These are phyloP conservation scores for Nemania bipapillata DNA, from an alignment of 2,329 filamentous ascomycete species.

Conservation along the genomic window DNA sequence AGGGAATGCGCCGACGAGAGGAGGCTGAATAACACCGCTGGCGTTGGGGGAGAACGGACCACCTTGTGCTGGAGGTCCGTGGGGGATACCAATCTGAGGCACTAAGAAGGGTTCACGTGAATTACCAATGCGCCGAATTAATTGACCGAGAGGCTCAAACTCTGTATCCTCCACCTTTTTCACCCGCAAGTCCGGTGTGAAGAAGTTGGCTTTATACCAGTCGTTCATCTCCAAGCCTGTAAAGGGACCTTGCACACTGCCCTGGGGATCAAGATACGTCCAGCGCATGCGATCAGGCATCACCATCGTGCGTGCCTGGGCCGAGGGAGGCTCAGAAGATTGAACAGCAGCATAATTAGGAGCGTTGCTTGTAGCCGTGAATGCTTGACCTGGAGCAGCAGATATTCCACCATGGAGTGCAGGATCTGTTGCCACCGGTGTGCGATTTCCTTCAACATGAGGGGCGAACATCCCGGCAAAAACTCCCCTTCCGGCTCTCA, in stretches of 20 bases:
- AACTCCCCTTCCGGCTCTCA: conserved; percentile 64
- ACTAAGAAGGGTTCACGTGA: conserved; percentile 97
- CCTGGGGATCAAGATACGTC: conserved; percentile 96
- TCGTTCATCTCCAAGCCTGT: conserved; percentile 99
- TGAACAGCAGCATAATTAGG: conserved; percentile 52
- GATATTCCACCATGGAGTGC: conserved; percentile 43
- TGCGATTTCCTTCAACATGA: conserved; percentile 51
- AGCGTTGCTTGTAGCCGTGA: conserved; percentile 47
- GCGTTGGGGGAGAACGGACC: conserved; percentile 62
- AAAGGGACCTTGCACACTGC: conserved; percentile 91
- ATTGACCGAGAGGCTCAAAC: conserved; percentile 92
- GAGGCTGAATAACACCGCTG: conserved; percentile 77
- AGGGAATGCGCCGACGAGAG: conserved; percentile 91
- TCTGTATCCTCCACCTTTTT: conserved; percentile 94
- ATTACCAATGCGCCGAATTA: conserved; percentile 95
- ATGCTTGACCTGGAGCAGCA: conserved; percentile 50
- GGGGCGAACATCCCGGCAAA: conserved; percentile 67
- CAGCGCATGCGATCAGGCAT: conserved; percentile 99
- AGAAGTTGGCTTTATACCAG: conserved; percentile 99
- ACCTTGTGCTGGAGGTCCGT: conserved; percentile 74
- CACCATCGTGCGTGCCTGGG: conserved; percentile 88
- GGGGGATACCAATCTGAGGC: conserved; percentile 93
- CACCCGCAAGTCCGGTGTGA: conserved; percentile 91
- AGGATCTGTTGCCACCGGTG: conserved; percentile 51
- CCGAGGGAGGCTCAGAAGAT: conserved; percentile 64